A percentile compares a stretch with the other conserved stretches of the same genome.
These are phyloP conservation scores for Penicillium angulare DNA, from an alignment of 495 filamentous ascomycete genomes.

Conservation along the genomic window DNA sequence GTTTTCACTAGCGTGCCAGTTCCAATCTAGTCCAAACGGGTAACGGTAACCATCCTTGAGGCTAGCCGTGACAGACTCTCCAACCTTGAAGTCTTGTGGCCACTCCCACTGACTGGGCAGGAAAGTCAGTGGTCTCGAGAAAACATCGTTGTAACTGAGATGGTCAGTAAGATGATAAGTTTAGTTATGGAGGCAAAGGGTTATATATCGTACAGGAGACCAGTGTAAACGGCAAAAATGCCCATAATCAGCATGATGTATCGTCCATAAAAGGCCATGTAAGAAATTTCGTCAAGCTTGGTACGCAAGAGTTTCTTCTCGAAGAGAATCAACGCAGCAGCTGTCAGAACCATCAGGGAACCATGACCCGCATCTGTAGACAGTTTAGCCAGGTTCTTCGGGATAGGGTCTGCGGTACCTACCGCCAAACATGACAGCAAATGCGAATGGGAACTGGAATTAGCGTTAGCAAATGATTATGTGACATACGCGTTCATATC, in stretches of 20 bases:
- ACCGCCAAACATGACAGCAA: slow-evolving; percentile 97
- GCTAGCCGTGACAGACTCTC: slow-evolving; percentile 58
- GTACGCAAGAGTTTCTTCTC: slow-evolving; percentile 80
- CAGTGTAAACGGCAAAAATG: slow-evolving; percentile 93
- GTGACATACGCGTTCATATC: neutral
- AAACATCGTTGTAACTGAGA: slow-evolving; percentile 82
- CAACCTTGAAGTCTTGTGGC: slow-evolving; percentile 63
- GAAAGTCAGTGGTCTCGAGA: slow-evolving; percentile 85
- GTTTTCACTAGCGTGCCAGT: slow-evolving; percentile 94
- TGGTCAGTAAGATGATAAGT: neutral
- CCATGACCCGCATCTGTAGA: slow-evolving; percentile 80
- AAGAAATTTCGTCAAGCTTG: slow-evolving; percentile 90
- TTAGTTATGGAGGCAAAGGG: neutral
- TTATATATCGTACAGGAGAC: slow-evolving; percentile 55
- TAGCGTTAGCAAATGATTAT: neutral
- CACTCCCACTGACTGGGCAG: slow-evolving; percentile 90
- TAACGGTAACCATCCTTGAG: slow-evolving; percentile 76
- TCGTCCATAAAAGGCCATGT: slow-evolving; percentile 97
- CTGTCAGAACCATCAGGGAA: slow-evolving; percentile 74
- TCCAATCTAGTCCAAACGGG: slow-evolving; percentile 95
- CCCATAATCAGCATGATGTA: slow-evolving; percentile 99
- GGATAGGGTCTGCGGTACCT: too few species aligned
- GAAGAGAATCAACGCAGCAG: slow-evolving; percentile 89
- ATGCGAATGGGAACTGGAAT: slow-evolving; percentile 80
- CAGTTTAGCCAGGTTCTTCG: too few species aligned